Base-by-base conservation (phyloP, 495 filamentous ascomycete genomes). In the Cryomyces antarcticus region DNA sequence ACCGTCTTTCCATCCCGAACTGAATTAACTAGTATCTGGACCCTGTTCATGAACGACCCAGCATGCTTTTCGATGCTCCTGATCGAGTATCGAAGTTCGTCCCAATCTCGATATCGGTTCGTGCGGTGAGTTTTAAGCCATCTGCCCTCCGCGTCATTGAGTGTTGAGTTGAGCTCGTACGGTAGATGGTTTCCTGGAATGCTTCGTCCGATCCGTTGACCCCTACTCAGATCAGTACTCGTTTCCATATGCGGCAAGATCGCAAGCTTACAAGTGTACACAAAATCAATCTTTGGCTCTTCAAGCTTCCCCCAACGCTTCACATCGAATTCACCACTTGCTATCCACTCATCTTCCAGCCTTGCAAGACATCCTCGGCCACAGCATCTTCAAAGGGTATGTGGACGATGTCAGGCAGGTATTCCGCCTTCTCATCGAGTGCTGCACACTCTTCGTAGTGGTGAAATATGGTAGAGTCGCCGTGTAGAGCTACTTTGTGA, bases 91-190 rank as follows among this genome's bases (percentile, higher is more conserved):
- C 57, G 54, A 10, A 65, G 45, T 44, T 65, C 62, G 34, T 63
- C 58, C 62, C 62, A 65, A 42, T 65, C 62, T 2, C 62, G 59
- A 47, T 65, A 65, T 13, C 62, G 41, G 43, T 65, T 65, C 11
- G 60, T 50, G 40, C 59, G 51, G 38, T 65, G 62, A 13, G 55
- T 54, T 30, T 52, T 50, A 35, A 63, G 52, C 62, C 62, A 65
- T 36, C 51, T 50, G 11, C 62, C 62, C 37, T 60, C 52, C 5
- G 40, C 31, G 43, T 65, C 62, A 43, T 65, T 65, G 4, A 65
- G 53, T 4, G 61, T 53, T 0, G 60, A 63, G 12, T 62, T 52
- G 11, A 59, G 28, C 44, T 65, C 62, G 41, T 60, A 65, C 12
- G 47, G 49, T 52, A 53, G 17, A 59, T 60, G 31, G 55, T 56